Conservation (phyloP, 768 basidiomycete species). For the Lactifluus piperatus region DNA sequence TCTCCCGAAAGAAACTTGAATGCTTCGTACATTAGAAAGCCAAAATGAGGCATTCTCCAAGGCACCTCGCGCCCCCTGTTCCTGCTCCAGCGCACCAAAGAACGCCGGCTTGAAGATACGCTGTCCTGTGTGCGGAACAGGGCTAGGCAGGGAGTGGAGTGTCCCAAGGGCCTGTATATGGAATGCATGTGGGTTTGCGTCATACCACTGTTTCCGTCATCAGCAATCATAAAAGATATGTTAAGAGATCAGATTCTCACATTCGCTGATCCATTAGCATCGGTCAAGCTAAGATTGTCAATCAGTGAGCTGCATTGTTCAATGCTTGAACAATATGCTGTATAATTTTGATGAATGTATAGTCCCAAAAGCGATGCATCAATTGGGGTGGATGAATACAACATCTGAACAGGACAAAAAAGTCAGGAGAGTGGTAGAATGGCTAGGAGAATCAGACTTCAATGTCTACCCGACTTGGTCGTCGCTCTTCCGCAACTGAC, state of each 20-base stretch:
- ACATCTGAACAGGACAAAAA: conserved; percentile 32
- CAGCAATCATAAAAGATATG: not conserved
- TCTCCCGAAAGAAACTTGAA: not conserved
- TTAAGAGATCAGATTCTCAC: conserved; percentile 22
- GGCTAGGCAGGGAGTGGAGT: conserved; percentile 80
- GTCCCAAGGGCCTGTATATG: conserved; percentile 75
- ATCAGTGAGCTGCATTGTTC: conserved; percentile 63
- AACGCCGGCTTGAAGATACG: conserved; percentile 83
- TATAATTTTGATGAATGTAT: conserved; percentile 92
- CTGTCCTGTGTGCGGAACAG: conserved; percentile 71
- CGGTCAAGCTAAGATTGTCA: conserved; percentile 73
- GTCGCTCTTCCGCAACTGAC: conserved; percentile 50
- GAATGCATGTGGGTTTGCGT: conserved; percentile 78
- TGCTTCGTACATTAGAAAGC: conserved; percentile 33
- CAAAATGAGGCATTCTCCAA: conserved; percentile 50
- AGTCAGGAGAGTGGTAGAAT: not conserved
- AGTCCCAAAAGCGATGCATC: conserved; percentile 84
- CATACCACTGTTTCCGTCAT: conserved; percentile 41
- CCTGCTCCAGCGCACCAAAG: conserved; percentile 54
- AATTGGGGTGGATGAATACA: conserved; percentile 82
- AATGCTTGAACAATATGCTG: conserved; percentile 70
- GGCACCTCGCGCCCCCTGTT: conserved; percentile 52
- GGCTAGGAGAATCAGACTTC: conserved; percentile 38
- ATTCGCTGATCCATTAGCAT: conserved; percentile 55
- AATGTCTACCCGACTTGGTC: conserved; percentile 65